These are phyloP conservation scores for Xylaria sp. DNA, from an alignment of 2,329 filamentous ascomycete species.

Conservation along the genomic window DNA sequence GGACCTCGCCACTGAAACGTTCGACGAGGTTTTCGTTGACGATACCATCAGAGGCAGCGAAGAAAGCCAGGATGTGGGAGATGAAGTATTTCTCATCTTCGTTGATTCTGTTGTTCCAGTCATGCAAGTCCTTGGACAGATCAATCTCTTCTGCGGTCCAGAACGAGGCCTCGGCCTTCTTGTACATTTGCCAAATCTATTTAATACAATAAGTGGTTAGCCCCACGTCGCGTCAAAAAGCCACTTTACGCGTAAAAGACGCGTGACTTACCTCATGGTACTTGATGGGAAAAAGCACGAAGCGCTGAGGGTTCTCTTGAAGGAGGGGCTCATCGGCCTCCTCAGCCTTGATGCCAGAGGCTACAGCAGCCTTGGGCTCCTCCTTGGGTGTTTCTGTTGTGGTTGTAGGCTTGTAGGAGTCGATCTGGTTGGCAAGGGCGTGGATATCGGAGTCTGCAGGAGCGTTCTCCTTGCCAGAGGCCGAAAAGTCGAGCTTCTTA, in stretches of 20 bases:
- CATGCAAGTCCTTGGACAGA: constrained; percentile 96
- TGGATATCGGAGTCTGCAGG: constrained; percentile 58
- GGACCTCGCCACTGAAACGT: constrained; percentile 95
- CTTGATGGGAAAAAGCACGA: constrained; percentile 98
- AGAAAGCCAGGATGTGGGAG: constrained; percentile 98
- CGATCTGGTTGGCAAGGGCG: constrained; percentile 60
- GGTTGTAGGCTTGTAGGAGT: constrained; percentile 64
- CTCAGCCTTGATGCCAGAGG: constrained; percentile 64
- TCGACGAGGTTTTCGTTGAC: constrained; percentile 99
- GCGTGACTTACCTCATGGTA: constrained; percentile 90
- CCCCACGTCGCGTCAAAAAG: constrained; percentile 34
- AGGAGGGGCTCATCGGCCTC: constrained; percentile 89
- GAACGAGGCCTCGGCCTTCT: constrained; percentile 99
- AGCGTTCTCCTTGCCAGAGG: constrained; percentile 82
- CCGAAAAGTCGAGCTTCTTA: constrained; percentile 85
- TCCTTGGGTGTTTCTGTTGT: constrained; percentile 52
- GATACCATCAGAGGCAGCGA: constrained; percentile 97
- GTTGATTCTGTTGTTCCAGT: constrained; percentile 98
- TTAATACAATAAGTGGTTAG: constrained; percentile 46
- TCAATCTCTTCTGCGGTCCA: constrained; percentile 99
- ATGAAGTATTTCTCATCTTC: constrained; percentile 98
- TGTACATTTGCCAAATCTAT: constrained; percentile 99
- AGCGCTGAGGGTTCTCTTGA: constrained; percentile 93
- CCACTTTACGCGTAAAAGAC: constrained; percentile 72
- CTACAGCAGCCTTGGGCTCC: constrained; percentile 48